A percentile compares a stretch with the other conserved stretches of the same genome.
Conservation (phyloP, 345 rosid genomes). For the Clarkia xantiana region DNA sequence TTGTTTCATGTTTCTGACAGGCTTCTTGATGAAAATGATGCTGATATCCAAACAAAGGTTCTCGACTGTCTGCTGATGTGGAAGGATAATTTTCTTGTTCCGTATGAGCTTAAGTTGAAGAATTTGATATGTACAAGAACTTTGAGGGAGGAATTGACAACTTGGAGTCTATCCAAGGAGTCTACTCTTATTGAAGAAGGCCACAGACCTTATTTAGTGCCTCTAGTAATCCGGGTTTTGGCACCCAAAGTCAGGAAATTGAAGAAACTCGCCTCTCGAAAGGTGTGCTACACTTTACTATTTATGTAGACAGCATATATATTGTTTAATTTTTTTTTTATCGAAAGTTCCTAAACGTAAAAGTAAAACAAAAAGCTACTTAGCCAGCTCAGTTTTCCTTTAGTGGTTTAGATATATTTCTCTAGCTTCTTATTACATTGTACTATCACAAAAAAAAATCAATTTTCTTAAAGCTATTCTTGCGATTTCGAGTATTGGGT, state of each 20-base stretch:
- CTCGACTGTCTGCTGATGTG: conserved; percentile 75
- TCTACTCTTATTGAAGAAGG: conserved; percentile 37
- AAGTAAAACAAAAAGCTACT: too few species aligned
- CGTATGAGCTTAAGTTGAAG: conserved; percentile 58
- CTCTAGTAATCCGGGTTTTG: conserved; percentile 51
- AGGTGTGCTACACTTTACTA: conserved; percentile 34
- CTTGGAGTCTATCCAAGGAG: conserved; percentile 69
- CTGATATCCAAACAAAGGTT: conserved; percentile 59
- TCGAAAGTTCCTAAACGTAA: background rate
- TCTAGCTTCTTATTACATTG: too few species aligned
- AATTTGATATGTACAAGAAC: conserved; percentile 60
- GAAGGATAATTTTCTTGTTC: conserved; percentile 61
- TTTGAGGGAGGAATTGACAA: conserved; percentile 72
- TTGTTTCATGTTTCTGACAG: conserved; percentile 19
- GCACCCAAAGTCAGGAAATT: conserved; percentile 79
- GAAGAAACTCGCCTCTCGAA: conserved; percentile 68
- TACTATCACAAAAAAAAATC: too few species aligned
- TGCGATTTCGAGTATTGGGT: too few species aligned
- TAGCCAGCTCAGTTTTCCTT: too few species aligned
- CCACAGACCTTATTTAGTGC: conserved; percentile 49
- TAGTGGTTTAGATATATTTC: too few species aligned
- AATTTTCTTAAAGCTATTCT: too few species aligned
- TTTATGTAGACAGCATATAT: too few species aligned
- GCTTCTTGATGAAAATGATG: conserved; percentile 81
- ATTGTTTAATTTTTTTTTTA: conserved; percentile 3